A percentile compares a stretch with the other conserved stretches of the same genome.
Conservation (phyloP, 805 yeast genomes). For the Ogataea trehalophila region DNA sequence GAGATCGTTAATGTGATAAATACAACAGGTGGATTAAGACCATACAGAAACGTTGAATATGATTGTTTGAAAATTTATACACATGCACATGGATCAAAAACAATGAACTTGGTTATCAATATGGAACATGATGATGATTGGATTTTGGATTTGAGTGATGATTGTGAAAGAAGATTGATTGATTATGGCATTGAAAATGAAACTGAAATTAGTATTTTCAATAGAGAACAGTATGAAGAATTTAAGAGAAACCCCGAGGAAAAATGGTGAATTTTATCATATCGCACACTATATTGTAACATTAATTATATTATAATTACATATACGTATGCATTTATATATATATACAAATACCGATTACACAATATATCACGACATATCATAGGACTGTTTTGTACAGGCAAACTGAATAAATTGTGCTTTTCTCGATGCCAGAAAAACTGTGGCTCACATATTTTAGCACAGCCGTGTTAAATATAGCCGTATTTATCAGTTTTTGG, state of each 20-base stretch:
- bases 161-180: conserved; percentile 35
- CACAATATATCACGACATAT: no score
- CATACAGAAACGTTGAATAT: conserved; percentile 71
- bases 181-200: conserved; percentile 73
- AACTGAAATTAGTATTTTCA: conserved; percentile 85
- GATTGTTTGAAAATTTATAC: conserved; percentile 84
- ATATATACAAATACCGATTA: no score
- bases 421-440: no score
- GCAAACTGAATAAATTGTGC: no score
- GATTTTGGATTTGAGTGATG: conserved; percentile 43
- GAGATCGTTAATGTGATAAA: conserved; percentile 40
- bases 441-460: no score
- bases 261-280: conserved; percentile 56
- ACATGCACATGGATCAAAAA: conserved; percentile 91
- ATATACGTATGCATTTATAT: no score
- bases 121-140: conserved; percentile 80
- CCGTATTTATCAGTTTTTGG: no score
- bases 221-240: conserved; percentile 55
- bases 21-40: conserved; percentile 66
- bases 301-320: no score
- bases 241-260: conserved; percentile 84
- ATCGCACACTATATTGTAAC: no score
- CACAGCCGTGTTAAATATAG: no score
- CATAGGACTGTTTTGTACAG: no score
- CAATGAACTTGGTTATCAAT: conserved; percentile 87